Evolutionary conservation across 2,329 filamentous ascomycete species (phyloP).

Genomic region (Cordyceps javanica): DNA sequence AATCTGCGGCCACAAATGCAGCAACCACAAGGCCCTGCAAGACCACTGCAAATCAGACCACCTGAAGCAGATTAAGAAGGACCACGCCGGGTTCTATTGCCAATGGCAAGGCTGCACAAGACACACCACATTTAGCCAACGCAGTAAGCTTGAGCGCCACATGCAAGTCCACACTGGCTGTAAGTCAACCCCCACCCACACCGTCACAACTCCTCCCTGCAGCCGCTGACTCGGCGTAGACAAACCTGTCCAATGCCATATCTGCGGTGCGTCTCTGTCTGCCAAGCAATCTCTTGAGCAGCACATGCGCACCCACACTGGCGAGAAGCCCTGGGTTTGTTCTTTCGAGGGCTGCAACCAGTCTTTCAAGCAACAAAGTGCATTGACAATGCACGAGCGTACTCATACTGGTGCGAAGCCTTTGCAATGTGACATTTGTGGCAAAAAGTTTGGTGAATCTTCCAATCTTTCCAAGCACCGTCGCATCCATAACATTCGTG

Average conservation of each 20-base stretch:
- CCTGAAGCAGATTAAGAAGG: slow-evolving; percentile 38
- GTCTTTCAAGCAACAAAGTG: slow-evolving; percentile 61
- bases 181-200: slow-evolving; percentile 32
- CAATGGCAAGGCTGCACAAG: slow-evolving; percentile 52
- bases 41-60: slow-evolving; percentile 48
- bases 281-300: slow-evolving; percentile 63
- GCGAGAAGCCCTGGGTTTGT: slow-evolving; percentile 58
- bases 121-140: slow-evolving; percentile 48
- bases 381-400: slow-evolving; percentile 61
- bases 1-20: slow-evolving; percentile 32
- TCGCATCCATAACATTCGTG: slow-evolving; percentile 51
- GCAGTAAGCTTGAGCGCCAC: slow-evolving; percentile 59
- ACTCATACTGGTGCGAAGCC: slow-evolving; percentile 62
- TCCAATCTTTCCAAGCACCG: slow-evolving; percentile 62
- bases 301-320: slow-evolving; percentile 61
- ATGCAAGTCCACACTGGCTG: slow-evolving; percentile 60
- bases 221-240: slow-evolving; percentile 31
- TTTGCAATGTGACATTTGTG: slow-evolving; percentile 51
- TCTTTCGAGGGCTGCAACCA: slow-evolving; percentile 43
- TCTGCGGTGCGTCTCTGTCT: slow-evolving; percentile 54
- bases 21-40: slow-evolving; percentile 45
- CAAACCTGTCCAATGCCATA: slow-evolving; percentile 52
- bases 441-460: slow-evolving; percentile 56
- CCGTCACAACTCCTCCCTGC: not conserved
- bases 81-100: slow-evolving; percentile 43